Evolutionary conservation across 352 stramenopile species (phyloP).

Genomic region (Phytophthora vignae): DNA sequence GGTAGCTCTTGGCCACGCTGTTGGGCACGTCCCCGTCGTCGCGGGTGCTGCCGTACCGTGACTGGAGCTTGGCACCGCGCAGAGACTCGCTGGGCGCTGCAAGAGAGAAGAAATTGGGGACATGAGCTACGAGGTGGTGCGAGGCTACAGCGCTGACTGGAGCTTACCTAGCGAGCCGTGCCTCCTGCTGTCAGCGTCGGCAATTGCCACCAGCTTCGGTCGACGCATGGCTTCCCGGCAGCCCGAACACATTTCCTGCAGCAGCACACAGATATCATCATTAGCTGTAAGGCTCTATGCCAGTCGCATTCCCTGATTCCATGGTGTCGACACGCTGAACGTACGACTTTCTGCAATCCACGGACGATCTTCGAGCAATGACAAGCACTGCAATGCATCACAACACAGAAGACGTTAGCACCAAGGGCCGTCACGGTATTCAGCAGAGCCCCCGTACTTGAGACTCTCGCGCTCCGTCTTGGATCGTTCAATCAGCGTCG

Average conservation of each 20-base stretch:
- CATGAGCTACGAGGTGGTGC: constrained; percentile 1
- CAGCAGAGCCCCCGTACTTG: constrained; percentile 41
- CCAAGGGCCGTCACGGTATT: not conserved
- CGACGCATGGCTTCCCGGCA: constrained; percentile 60
- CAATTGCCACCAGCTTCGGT: constrained; percentile 56
- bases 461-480: constrained; percentile 60
- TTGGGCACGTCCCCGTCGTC: constrained; percentile 47
- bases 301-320: not conserved
- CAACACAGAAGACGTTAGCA: not conserved
- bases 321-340: not conserved
- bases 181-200: constrained; percentile 32
- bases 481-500: constrained; percentile 59
- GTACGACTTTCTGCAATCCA: constrained; percentile 58
- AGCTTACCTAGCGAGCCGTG: constrained; percentile 26
- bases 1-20: constrained; percentile 39
- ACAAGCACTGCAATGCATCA: constrained; percentile 43
- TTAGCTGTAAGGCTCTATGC: constrained; percentile 6
- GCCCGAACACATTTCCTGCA: constrained; percentile 65
- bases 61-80: constrained; percentile 39
- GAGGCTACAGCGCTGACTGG: too few species aligned
- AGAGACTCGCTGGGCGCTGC: constrained; percentile 24
- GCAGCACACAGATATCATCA: not conserved
- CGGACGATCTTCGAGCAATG: constrained; percentile 62
- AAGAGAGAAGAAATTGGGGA: not conserved
- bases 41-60: constrained; percentile 43